Percentiles rank a stretch among this genome's conserved stretches.
phyloP scores from a whole-genome alignment of 768 basidiomycete species.

The Rubroboletus satanas region DNA sequence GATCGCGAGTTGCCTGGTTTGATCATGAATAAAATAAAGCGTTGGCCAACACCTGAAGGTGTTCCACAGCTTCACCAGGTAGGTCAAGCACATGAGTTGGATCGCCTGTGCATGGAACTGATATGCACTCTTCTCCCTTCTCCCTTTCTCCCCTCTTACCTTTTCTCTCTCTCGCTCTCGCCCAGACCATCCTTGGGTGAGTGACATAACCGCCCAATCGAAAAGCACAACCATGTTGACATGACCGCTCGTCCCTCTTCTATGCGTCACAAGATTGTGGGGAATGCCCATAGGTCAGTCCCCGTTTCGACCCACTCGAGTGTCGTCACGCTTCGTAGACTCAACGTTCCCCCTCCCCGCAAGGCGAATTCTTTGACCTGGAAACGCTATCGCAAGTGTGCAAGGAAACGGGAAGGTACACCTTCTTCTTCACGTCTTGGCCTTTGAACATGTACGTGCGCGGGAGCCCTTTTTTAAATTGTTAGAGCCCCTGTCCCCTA shows the following conservation, averaged over 20 bases:
- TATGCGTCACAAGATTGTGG: constrained; percentile 44
- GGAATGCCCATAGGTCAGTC: constrained; percentile 67
- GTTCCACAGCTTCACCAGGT: constrained; percentile 54
- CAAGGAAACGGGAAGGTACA: constrained; percentile 55
- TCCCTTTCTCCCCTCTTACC: no score
- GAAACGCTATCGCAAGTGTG: constrained; percentile 58
- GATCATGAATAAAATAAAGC: constrained; percentile 26
- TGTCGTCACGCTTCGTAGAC: not conserved
- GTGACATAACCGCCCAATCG: constrained; percentile 14
- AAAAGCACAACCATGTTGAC: not conserved
- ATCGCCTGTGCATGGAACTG: not conserved
- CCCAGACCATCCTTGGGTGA: constrained; percentile 57
- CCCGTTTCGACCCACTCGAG: not conserved
- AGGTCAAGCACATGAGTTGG: constrained; percentile 2
- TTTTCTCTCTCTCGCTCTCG: no score
- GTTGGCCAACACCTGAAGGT: constrained; percentile 51
- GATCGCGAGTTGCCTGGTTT: not conserved
- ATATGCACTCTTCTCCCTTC: not conserved
- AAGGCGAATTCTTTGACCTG: constrained; percentile 71
- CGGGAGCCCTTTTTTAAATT: not conserved
- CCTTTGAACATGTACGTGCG: constrained; percentile 61
- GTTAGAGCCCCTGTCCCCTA: not conserved
- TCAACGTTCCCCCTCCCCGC: not conserved
- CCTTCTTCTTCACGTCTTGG: constrained; percentile 76
- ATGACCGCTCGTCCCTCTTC: not conserved